These are phyloP conservation scores for Oidium heveae DNA, from an alignment of 2,329 filamentous ascomycete genomes.

Conservation along the genomic window DNA sequence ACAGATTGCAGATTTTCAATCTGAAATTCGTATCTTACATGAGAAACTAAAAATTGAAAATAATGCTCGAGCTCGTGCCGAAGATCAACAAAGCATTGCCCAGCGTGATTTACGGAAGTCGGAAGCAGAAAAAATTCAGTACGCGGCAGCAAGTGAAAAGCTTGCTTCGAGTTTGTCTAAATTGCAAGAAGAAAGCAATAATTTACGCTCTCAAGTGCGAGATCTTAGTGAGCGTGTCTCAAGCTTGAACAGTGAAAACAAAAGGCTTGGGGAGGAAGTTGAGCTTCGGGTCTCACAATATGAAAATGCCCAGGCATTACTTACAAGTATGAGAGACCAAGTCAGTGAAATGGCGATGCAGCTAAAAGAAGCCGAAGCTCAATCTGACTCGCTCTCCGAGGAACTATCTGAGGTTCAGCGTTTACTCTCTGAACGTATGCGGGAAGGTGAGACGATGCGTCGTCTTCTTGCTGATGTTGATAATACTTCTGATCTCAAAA, in stretches of 20 bases:
- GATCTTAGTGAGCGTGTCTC: constrained; percentile 51
- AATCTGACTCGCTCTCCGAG: constrained; percentile 71
- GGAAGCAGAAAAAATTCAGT: constrained; percentile 57
- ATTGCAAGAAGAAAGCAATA: constrained; percentile 46
- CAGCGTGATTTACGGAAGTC: constrained; percentile 55
- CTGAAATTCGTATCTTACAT: constrained; percentile 51
- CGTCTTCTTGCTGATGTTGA: constrained; percentile 70
- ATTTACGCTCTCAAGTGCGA: constrained; percentile 32
- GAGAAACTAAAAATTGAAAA: constrained; percentile 58
- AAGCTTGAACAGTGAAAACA: constrained; percentile 42
- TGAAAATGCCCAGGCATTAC: constrained; percentile 56
- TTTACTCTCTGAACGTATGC: constrained; percentile 62
- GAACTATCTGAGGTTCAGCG: constrained; percentile 74
- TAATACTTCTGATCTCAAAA: constrained; percentile 51
- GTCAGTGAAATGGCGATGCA: constrained; percentile 69
- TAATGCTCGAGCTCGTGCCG: constrained; percentile 42
- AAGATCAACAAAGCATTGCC: constrained; percentile 51
- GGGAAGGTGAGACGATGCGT: constrained; percentile 89
- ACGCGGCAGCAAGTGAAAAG: constrained; percentile 48
- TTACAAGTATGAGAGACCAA: constrained; percentile 86
- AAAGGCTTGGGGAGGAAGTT: constrained; percentile 48
- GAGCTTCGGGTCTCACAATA: constrained; percentile 71
- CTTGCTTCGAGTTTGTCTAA: constrained; percentile 41
- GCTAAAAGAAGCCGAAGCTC: constrained; percentile 65
- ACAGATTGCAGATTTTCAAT: constrained; percentile 46